phyloP scores from a whole-genome alignment of 2,329 filamentous ascomycete genomes.

The Blastomyces parvus region DNA sequence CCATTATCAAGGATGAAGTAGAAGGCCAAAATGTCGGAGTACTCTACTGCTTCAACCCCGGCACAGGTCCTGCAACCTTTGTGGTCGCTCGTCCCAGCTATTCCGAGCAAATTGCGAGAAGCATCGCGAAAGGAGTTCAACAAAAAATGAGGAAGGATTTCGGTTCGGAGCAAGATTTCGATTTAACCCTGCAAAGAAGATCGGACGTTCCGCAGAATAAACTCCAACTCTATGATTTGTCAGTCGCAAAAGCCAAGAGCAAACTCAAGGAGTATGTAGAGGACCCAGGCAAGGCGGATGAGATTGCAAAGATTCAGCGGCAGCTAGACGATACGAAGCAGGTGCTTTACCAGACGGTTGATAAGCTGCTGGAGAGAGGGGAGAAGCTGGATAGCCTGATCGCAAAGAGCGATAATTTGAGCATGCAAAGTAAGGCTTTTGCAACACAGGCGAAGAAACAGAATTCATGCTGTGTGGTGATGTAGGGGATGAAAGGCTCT shows the following conservation, averaged over 20 bases:
- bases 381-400: conserved; percentile 96
- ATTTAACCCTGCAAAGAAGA: too few species aligned
- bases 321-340: conserved; percentile 98
- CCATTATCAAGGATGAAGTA: too few species aligned
- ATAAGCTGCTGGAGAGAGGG: conserved; percentile 60
- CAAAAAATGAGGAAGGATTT: too few species aligned
- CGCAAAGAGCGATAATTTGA: conserved; percentile 83
- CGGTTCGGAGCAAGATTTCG: too few species aligned
- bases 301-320: conserved; percentile 67
- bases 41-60: conserved; percentile 22
- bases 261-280: conserved; percentile 74
- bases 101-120: too few species aligned
- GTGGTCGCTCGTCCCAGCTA: conserved; percentile 44
- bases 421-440: conserved; percentile 93
- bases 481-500: conserved; percentile 34
- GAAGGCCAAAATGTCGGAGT: too few species aligned
- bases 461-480: conserved; percentile 51
- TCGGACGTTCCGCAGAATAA: not conserved
- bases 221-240: too few species aligned
- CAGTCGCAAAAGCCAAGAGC: not conserved
- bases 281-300: conserved; percentile 60
- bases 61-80: conserved; percentile 64
- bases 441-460: conserved; percentile 64
- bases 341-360: conserved; percentile 88
- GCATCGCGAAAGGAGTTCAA: too few species aligned